phyloP scores from a whole-genome alignment of 2,329 filamentous ascomycete species.

The Colletotrichum chlorophyti region DNA sequence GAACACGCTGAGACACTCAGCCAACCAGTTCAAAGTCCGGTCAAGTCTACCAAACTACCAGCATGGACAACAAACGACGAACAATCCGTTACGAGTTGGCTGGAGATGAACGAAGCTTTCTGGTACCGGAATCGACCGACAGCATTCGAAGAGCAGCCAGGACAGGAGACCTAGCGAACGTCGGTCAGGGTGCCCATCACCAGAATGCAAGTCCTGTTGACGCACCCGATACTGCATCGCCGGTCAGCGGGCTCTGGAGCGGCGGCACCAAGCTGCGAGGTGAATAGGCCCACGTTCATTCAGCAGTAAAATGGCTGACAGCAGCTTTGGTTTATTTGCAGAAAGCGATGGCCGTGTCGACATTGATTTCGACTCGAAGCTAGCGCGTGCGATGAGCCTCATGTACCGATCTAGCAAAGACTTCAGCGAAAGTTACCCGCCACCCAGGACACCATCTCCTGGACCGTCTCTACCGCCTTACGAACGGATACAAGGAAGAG shows the following conservation, averaged over 20 bases:
- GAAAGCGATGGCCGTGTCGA: conserved; percentile 11
- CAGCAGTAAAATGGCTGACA: too few relatives aligned
- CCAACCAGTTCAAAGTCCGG: too few relatives aligned
- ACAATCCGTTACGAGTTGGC: not conserved
- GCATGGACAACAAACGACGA: not conserved
- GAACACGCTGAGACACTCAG: too few relatives aligned
- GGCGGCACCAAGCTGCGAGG: not conserved
- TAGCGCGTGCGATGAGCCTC: not conserved
- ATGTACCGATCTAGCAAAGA: not conserved
- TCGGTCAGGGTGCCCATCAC: not conserved
- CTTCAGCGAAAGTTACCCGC: not conserved
- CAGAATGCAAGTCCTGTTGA: not conserved
- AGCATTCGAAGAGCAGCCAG: too few relatives aligned
- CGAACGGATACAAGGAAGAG: not conserved
- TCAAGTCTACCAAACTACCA: too few relatives aligned
- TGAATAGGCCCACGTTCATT: too few relatives aligned
- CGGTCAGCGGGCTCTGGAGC: not conserved
- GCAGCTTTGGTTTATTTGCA: too few relatives aligned
- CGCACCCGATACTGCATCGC: not conserved
- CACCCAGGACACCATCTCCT: not conserved
- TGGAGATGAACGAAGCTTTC: not conserved
- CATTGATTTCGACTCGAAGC: conserved; percentile 17
- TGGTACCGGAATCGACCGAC: not conserved
- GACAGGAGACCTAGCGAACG: not conserved
- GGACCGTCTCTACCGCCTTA: not conserved